phyloP scores from a whole-genome alignment of 768 basidiomycete species.

The Nidularia sp. region DNA sequence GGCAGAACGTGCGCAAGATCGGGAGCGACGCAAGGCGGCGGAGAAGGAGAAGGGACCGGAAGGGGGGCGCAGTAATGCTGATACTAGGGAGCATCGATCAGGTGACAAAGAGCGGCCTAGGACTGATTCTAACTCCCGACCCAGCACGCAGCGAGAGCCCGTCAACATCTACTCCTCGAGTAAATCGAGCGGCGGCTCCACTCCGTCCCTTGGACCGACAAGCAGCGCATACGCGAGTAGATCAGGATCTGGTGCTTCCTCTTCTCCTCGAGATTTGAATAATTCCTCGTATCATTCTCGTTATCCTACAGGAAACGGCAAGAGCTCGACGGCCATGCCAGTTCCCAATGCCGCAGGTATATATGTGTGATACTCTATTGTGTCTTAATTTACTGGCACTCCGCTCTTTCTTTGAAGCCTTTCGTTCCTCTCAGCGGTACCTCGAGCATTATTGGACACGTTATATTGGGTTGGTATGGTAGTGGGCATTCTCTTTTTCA shows the following conservation, averaged over 20 bases:
- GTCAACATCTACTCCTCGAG: neutral
- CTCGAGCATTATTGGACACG: neutral
- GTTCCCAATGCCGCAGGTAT: constrained; percentile 1
- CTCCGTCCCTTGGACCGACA: neutral
- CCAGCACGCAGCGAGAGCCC: neutral
- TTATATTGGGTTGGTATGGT: neutral
- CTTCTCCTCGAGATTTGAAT: neutral
- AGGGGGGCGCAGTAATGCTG: constrained; percentile 24
- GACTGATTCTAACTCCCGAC: neutral
- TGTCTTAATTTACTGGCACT: neutral
- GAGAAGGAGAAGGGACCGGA: constrained; percentile 16
- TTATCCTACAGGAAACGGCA: constrained; percentile 4
- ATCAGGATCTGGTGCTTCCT: neutral
- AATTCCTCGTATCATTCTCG: constrained; percentile 3
- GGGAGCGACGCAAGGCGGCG: constrained; percentile 22
- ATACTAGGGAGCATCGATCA: constrained; percentile 8
- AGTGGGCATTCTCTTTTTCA: neutral
- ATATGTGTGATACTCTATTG: constrained; percentile 6
- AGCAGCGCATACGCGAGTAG: neutral
- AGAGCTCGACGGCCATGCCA: neutral
- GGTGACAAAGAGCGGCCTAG: constrained; percentile 2
- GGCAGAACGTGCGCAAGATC: constrained; percentile 19
- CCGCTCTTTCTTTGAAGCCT: neutral
- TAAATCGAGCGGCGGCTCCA: neutral
- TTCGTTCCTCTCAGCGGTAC: neutral